Conservation (phyloP, 1,284 basidiomycete genomes). For the Dichomitus squalens region DNA sequence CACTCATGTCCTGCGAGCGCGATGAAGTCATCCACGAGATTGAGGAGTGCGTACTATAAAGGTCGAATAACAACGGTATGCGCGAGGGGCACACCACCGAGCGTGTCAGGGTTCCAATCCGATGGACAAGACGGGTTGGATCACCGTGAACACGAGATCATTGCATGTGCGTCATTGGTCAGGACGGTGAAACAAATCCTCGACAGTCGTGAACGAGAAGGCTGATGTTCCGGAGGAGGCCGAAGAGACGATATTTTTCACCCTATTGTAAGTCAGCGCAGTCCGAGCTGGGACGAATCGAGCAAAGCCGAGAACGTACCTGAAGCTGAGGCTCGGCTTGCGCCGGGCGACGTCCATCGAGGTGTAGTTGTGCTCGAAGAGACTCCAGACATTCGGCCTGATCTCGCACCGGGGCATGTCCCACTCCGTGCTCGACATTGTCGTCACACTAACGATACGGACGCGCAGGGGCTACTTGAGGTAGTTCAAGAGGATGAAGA, state of each 20-base stretch:
- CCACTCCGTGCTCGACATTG: conserved; percentile 51
- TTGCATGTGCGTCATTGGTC: too few species aligned
- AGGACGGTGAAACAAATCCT: conserved; percentile 35
- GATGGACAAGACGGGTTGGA: too few species aligned
- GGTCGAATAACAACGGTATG: too few species aligned
- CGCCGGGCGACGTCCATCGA: background rate
- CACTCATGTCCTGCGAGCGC: too few species aligned
- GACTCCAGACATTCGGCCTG: conserved; percentile 43
- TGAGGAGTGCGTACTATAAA: too few species aligned
- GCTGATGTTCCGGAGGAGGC: conserved; percentile 50
- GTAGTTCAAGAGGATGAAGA: too few species aligned
- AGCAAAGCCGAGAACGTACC: conserved; percentile 40
- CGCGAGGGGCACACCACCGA: too few species aligned
- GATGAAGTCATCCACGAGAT: too few species aligned
- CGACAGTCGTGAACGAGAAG: conserved; percentile 43
- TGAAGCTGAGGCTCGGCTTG: conserved; percentile 51
- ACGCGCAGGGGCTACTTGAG: too few species aligned
- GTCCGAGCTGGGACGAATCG: conserved; percentile 40
- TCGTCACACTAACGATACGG: too few species aligned
- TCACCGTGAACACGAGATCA: too few species aligned
- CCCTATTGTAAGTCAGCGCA: conserved; percentile 54
- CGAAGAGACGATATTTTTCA: conserved; percentile 52
- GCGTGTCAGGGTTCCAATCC: too few species aligned
- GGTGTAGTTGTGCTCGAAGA: background rate
- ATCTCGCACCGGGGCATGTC: conserved; percentile 41